phyloP scores from a whole-genome alignment of 495 filamentous ascomycete species.

The Viridothelium virens region DNA sequence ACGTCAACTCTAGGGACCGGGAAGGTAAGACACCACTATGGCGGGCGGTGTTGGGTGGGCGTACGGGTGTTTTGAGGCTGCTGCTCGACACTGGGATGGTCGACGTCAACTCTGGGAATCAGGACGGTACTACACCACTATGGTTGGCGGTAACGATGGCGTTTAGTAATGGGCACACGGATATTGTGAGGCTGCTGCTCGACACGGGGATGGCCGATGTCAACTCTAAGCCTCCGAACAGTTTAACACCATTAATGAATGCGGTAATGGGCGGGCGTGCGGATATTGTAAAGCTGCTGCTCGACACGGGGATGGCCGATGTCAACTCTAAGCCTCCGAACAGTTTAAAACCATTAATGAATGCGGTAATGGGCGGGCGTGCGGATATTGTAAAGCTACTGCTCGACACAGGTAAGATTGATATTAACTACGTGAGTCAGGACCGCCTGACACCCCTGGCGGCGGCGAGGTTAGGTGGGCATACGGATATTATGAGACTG shows the following conservation, averaged over 20 bases:
- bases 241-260: no score
- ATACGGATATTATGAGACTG: not conserved
- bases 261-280: no score
- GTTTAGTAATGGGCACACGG: not conserved
- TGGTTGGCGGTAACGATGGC: slow-evolving; percentile 26
- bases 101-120: slow-evolving; percentile 30
- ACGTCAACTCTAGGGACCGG: slow-evolving; percentile 32
- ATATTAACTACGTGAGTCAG: not conserved
- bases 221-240: not conserved
- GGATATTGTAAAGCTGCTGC: no score
- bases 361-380: not conserved
- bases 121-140: slow-evolving; percentile 34
- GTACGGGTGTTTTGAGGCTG: slow-evolving; percentile 16
- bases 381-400: slow-evolving; percentile 24
- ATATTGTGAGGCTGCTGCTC: slow-evolving; percentile 2
- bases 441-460: not conserved
- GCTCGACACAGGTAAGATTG: slow-evolving; percentile 1
- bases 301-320: no score
- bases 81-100: slow-evolving; percentile 23
- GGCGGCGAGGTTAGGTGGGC: not conserved
- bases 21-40: slow-evolving; percentile 26
- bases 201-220: slow-evolving; percentile 10
- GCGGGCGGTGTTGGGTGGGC: slow-evolving; percentile 5
- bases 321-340: not conserved
- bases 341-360: not conserved